These are phyloP conservation scores for Trichosporon sp. DNA, from an alignment of 1,284 basidiomycete species.

Conservation along the genomic window DNA sequence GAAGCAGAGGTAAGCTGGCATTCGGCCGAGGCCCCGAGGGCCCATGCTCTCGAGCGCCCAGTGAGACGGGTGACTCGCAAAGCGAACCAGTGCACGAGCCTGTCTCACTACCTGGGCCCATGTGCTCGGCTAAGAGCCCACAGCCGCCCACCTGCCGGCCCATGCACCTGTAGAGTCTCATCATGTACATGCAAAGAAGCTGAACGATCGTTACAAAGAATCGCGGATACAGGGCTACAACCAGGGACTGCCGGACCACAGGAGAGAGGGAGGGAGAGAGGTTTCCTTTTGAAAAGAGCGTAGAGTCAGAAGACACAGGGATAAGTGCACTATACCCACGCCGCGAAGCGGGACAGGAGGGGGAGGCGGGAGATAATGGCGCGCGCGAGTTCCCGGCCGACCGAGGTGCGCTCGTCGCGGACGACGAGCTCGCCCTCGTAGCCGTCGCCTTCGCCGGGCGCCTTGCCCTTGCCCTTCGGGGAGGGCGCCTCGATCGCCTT, in stretches of 20 bases:
- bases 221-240: background rate
- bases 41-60: too few species aligned
- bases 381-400: background rate
- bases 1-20: too few species aligned
- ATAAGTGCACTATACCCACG: background rate
- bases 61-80: background rate
- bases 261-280: background rate
- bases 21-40: too few species aligned
- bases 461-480: background rate
- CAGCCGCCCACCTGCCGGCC: background rate
- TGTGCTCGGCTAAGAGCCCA: background rate
- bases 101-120: background rate
- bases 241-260: background rate
- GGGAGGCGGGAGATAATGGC: background rate
- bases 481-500: background rate
- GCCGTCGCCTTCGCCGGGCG: background rate
- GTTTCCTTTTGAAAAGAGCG: background rate
- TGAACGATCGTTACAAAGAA: background rate
- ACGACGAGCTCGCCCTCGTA: background rate
- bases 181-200: background rate
- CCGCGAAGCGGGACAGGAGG: background rate
- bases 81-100: background rate
- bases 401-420: background rate
- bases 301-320: background rate
- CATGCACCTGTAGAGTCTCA: background rate